Percentiles rank a stretch among this genome's conserved stretches.
phyloP scores from a whole-genome alignment of 768 basidiomycete genomes.

The Lentinula aciculospora region DNA sequence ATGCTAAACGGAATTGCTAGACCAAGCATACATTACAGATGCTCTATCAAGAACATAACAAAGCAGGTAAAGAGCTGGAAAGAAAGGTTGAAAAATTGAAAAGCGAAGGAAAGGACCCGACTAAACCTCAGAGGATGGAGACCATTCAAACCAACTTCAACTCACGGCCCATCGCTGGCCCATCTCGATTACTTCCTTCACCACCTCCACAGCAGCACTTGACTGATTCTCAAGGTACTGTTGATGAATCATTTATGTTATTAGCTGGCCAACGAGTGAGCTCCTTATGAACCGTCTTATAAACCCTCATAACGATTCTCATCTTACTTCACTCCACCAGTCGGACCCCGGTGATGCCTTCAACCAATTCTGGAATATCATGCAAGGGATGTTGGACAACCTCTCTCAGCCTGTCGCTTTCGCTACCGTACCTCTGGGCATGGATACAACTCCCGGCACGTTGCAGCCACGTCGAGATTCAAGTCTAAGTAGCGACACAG shows the following conservation, averaged over 20 bases:
- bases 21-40: slow-evolving; percentile 73
- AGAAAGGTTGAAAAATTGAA: slow-evolving; percentile 65
- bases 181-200: slow-evolving; percentile 37
- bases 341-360: slow-evolving; percentile 83
- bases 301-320: slow-evolving; percentile 6
- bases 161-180: slow-evolving; percentile 20
- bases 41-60: slow-evolving; percentile 70
- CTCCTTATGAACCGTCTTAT: too few relatives aligned
- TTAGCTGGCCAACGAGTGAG: slow-evolving; percentile 69
- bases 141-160: slow-evolving; percentile 12
- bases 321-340: slow-evolving; percentile 24
- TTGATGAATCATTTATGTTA: slow-evolving; percentile 88
- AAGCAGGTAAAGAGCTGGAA: slow-evolving; percentile 66
- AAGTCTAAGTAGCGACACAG: slow-evolving; percentile 60
- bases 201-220: slow-evolving; percentile 36
- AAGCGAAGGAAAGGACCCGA: slow-evolving; percentile 74
- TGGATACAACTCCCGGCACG: slow-evolving; percentile 24
- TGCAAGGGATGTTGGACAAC: slow-evolving; percentile 83
- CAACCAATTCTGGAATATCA: slow-evolving; percentile 85
- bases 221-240: slow-evolving; percentile 55
- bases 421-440: slow-evolving; percentile 69
- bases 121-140: slow-evolving; percentile 58
- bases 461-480: slow-evolving; percentile 17
- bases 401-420: slow-evolving; percentile 84
- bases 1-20: slow-evolving; percentile 28